phyloP scores from a whole-genome alignment of 2,329 filamentous ascomycete genomes.

The Stemphylium vesicarium region DNA sequence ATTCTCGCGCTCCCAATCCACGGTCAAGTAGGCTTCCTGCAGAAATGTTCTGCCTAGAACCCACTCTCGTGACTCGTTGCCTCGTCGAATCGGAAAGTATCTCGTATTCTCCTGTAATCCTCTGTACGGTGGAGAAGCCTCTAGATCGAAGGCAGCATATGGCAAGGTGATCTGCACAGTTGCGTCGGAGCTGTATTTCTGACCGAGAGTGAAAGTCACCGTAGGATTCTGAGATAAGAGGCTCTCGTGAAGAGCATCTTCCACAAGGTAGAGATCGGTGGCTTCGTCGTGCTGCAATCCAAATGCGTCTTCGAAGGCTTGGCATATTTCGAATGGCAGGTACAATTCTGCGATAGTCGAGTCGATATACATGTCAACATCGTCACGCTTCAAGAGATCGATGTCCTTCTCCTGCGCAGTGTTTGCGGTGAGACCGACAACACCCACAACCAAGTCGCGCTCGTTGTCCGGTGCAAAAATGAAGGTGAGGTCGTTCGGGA shows the following conservation, averaged over 20 bases:
- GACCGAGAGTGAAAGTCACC: constrained; percentile 54
- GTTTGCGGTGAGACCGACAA: constrained; percentile 50
- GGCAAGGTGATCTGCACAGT: constrained; percentile 56
- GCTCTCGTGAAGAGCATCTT: constrained; percentile 61
- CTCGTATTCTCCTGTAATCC: constrained; percentile 65
- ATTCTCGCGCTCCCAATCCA: constrained; percentile 56
- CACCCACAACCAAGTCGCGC: constrained; percentile 65
- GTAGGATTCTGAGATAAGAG: constrained; percentile 53
- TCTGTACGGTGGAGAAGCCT: constrained; percentile 56
- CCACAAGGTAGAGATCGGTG: constrained; percentile 69
- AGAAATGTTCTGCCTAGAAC: constrained; percentile 72
- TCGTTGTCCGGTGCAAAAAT: constrained; percentile 62
- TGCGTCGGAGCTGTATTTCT: constrained; percentile 39
- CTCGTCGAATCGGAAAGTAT: constrained; percentile 71
- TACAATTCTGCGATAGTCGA: constrained; percentile 58
- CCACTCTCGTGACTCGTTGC: constrained; percentile 60
- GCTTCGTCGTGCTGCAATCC: constrained; percentile 70
- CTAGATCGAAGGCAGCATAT: constrained; percentile 58
- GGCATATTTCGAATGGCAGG: constrained; percentile 61
- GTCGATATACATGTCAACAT: constrained; percentile 56
- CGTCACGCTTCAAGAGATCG: constrained; percentile 42
- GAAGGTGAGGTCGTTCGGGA: constrained; percentile 67
- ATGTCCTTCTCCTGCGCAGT: constrained; percentile 41
- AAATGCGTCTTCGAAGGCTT: constrained; percentile 68
- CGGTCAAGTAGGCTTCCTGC: constrained; percentile 66